phyloP scores from a whole-genome alignment of 2,329 filamentous ascomycete genomes.

The Aspergillus sp. region DNA sequence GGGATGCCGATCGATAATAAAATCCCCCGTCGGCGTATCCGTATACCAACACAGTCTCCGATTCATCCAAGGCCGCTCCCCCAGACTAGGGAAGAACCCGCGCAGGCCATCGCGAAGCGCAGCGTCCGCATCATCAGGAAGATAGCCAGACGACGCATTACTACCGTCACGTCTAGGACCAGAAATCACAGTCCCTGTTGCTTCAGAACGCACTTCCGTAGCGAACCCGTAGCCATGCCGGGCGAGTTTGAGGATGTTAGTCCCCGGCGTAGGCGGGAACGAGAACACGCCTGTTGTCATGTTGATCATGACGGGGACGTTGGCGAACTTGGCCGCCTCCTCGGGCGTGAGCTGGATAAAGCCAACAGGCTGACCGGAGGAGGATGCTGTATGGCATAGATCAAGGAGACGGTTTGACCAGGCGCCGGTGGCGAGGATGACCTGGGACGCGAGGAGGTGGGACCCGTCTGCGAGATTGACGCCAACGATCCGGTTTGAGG shows the following conservation, averaged over 20 bases:
- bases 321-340: slow-evolving; percentile 63
- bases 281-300: slow-evolving; percentile 47
- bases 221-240: slow-evolving; percentile 65
- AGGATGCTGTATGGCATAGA: slow-evolving; percentile 68
- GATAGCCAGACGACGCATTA: slow-evolving; percentile 38
- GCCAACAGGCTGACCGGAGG: slow-evolving; percentile 75
- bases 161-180: slow-evolving; percentile 37
- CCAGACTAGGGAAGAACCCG: slow-evolving; percentile 60
- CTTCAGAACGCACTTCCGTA: slow-evolving; percentile 19
- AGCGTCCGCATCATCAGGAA: slow-evolving; percentile 54
- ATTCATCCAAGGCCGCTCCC: slow-evolving; percentile 56
- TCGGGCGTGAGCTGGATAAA: slow-evolving; percentile 70
- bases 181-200: slow-evolving; percentile 25
- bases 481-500: slow-evolving; percentile 49
- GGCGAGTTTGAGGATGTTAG: slow-evolving; percentile 61
- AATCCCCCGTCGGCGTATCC: slow-evolving; percentile 67
- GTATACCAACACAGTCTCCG: slow-evolving; percentile 72
- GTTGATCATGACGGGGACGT: slow-evolving; percentile 60
- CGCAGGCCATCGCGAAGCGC: slow-evolving; percentile 60
- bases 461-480: slow-evolving; percentile 53
- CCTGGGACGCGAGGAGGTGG: slow-evolving; percentile 62
- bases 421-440: slow-evolving; percentile 78
- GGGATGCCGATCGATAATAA: slow-evolving; percentile 67
- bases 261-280: slow-evolving; percentile 49
- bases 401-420: slow-evolving; percentile 78